Percentiles rank a stretch among this genome's conserved stretches.
Conservation (phyloP, 768 basidiomycete species). For the Trametes coccinea region DNA sequence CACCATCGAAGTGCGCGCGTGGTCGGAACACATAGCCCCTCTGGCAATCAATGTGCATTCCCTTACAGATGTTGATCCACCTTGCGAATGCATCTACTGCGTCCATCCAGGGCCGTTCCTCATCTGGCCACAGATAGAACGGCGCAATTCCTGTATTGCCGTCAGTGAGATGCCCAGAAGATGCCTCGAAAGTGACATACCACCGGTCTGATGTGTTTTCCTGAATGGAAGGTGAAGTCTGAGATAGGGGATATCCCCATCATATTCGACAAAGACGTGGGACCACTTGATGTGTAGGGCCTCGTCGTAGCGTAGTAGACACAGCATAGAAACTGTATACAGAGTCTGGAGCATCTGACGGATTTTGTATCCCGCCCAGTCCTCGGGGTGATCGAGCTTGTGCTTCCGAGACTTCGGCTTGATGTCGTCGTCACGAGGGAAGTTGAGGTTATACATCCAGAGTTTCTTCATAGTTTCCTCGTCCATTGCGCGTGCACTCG, state of each 20-base stretch:
- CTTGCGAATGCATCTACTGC: slow-evolving; percentile 17
- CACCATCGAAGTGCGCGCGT: slow-evolving; percentile 1
- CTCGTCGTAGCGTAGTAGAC: slow-evolving; percentile 30
- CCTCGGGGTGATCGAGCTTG: background rate
- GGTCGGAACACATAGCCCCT: slow-evolving; percentile 22
- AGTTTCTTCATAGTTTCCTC: slow-evolving; percentile 24
- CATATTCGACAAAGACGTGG: slow-evolving; percentile 7
- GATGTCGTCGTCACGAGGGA: background rate
- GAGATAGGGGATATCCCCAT: background rate
- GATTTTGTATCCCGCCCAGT: slow-evolving; percentile 25
- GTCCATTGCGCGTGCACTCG: slow-evolving; percentile 29
- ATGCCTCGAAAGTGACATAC: background rate
- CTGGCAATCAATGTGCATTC: slow-evolving; percentile 2
- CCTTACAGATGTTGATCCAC: slow-evolving; percentile 25
- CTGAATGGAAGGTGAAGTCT: slow-evolving; percentile 17
- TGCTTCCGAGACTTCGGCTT: background rate
- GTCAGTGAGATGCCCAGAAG: background rate
- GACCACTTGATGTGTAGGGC: slow-evolving; percentile 25
- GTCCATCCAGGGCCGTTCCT: slow-evolving; percentile 19
- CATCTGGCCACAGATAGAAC: slow-evolving; percentile 22
- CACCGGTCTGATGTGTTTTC: slow-evolving; percentile 28
- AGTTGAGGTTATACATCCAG: slow-evolving; percentile 12
- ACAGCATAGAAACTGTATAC: slow-evolving; percentile 24
- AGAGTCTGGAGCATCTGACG: slow-evolving; percentile 27
- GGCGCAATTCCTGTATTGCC: slow-evolving; percentile 18